phyloP scores from a whole-genome alignment of 306 rosid genomes.

The Geum urbanum region DNA sequence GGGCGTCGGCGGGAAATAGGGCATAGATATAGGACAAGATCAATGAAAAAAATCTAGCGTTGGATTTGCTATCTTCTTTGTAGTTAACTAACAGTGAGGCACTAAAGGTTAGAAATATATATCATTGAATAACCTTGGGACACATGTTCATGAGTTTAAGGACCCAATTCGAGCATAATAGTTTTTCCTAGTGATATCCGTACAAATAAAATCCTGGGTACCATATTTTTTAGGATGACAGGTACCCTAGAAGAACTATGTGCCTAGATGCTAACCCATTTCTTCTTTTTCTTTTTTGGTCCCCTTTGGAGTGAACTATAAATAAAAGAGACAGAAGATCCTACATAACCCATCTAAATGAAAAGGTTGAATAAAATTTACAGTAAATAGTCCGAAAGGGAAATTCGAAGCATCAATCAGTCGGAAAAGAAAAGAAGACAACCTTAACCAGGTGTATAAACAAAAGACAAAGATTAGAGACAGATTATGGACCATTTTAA shows the following conservation, averaged over 20 bases:
- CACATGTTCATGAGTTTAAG: neutral
- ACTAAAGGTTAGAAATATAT: neutral
- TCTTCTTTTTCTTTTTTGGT: no score
- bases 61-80: neutral
- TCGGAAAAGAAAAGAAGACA: no score
- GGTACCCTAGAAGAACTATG: neutral
- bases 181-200: neutral
- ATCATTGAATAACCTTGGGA: neutral
- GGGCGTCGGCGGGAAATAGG: no score
- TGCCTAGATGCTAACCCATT: neutral
- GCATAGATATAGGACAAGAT: neutral
- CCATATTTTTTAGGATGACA: neutral
- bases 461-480: neutral
- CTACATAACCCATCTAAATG: neutral
- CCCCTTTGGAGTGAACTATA: neutral
- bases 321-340: neutral
- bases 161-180: neutral
- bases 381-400: no score
- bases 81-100: neutral
- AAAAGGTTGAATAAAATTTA: neutral
- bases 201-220: neutral
- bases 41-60: neutral
- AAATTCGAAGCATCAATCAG: no score
- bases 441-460: neutral
- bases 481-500: neutral